Conservation (phyloP, 768 basidiomycete species). For the Suillus subalutaceus region DNA sequence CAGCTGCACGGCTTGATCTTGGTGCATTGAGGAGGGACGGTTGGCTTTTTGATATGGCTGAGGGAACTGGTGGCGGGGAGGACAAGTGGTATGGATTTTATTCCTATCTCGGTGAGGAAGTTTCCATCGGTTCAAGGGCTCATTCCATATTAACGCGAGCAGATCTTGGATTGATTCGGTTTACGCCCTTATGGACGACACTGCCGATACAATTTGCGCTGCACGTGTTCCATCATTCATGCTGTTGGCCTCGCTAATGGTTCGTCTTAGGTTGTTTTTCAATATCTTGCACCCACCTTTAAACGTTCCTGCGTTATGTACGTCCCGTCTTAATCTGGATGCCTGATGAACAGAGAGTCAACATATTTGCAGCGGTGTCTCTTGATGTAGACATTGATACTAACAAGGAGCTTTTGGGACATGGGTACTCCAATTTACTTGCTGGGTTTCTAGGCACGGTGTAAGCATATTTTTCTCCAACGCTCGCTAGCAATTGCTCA, state of each 20-base stretch:
- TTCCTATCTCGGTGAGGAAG: constrained; percentile 66
- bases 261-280: constrained; percentile 67
- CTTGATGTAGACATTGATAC: constrained; percentile 89
- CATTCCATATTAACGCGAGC: constrained; percentile 7
- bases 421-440: constrained; percentile 89
- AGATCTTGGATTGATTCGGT: constrained; percentile 68
- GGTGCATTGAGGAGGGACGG: constrained; percentile 60
- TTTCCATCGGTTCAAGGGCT: neutral
- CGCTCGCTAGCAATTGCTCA: constrained; percentile 8
- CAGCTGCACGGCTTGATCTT: constrained; percentile 63
- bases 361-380: constrained; percentile 65
- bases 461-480: constrained; percentile 41
- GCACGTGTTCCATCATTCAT: constrained; percentile 46
- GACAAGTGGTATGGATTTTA: constrained; percentile 86
- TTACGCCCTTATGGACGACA: constrained; percentile 73
- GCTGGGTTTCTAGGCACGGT: constrained; percentile 83
- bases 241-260: constrained; percentile 26
- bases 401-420: constrained; percentile 88
- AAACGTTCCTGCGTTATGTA: constrained; percentile 88
- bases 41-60: constrained; percentile 80
- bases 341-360: neutral
- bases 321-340: constrained; percentile 17
- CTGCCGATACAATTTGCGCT: constrained; percentile 94
- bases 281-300: constrained; percentile 84
- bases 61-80: constrained; percentile 33